These are phyloP conservation scores for Tolypocladium ovalisporum DNA, from an alignment of 2,329 filamentous ascomycete genomes.

Conservation along the genomic window DNA sequence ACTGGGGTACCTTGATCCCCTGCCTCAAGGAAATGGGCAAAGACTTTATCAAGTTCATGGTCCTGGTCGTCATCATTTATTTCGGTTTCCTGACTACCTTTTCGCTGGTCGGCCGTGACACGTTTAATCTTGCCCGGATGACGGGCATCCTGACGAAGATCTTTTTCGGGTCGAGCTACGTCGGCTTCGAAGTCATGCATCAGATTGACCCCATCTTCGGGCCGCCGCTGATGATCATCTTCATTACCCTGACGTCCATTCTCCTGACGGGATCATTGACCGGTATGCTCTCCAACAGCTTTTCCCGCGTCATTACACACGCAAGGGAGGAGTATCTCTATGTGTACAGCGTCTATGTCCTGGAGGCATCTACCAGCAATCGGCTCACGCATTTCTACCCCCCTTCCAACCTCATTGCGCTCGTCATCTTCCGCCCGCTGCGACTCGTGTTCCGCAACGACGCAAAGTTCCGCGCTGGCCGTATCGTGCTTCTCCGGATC, in stretches of 20 bases:
- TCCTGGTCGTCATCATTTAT: conserved; percentile 72
- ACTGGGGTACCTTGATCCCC: conserved; percentile 82
- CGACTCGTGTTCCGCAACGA: conserved; percentile 57
- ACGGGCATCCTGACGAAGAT: conserved; percentile 69
- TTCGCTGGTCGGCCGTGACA: conserved; percentile 61
- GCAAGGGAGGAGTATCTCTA: conserved; percentile 69
- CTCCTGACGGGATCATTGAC: conserved; percentile 70
- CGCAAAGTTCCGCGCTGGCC: conserved; percentile 47
- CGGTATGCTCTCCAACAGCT: conserved; percentile 67
- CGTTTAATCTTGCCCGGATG: conserved; percentile 56
- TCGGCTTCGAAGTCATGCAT: conserved; percentile 61
- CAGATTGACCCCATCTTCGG: conserved; percentile 48
- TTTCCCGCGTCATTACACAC: conserved; percentile 52
- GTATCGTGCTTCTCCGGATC: conserved; percentile 51
- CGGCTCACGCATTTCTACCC: conserved; percentile 60
- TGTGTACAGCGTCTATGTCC: conserved; percentile 57
- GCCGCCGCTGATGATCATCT: conserved; percentile 56
- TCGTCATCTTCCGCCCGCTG: conserved; percentile 61
- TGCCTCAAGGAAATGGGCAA: conserved; percentile 92
- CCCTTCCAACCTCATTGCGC: conserved; percentile 63
- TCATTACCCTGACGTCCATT: conserved; percentile 68
- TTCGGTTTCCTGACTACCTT: conserved; percentile 85
- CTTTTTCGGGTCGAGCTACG: conserved; percentile 66
- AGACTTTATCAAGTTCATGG: conserved; percentile 78
- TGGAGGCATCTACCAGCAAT: conserved; percentile 57